These are phyloP conservation scores for Castanea crenata DNA, from an alignment of 306 rosid genomes.

Conservation along the genomic window DNA sequence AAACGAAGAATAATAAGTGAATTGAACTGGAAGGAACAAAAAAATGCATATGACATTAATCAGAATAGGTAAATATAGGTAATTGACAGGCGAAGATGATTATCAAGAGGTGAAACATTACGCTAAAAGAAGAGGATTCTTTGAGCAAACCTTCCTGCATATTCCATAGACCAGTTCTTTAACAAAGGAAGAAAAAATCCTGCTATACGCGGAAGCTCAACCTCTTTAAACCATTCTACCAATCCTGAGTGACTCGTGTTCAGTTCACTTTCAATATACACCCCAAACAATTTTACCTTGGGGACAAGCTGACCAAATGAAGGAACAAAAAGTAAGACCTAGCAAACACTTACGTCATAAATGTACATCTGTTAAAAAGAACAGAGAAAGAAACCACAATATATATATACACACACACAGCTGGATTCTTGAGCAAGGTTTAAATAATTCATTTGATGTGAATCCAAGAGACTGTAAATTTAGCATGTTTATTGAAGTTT, in stretches of 20 bases:
- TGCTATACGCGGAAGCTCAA: conserved; percentile 44
- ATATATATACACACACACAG: not conserved
- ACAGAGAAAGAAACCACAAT: not conserved
- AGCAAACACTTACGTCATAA: conserved; percentile 8
- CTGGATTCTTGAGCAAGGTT: conserved; percentile 17
- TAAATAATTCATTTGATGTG: conserved; percentile 1
- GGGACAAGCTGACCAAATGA: conserved; percentile 54
- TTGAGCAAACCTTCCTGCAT: conserved; percentile 73
- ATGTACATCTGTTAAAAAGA: conserved; percentile 3
- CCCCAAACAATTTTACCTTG: conserved; percentile 36
- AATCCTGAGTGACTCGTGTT: conserved; percentile 43
- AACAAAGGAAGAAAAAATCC: conserved; percentile 60
- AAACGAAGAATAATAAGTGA: conserved; percentile 13
- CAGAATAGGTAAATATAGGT: not conserved
- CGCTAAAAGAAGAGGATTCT: conserved; percentile 23
- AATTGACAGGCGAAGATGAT: not conserved
- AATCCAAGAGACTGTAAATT: not conserved
- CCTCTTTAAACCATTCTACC: conserved; percentile 57
- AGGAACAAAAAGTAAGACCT: conserved; percentile 20
- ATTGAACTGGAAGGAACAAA: conserved; percentile 5
- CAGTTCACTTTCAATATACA: conserved; percentile 41
- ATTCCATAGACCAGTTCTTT: conserved; percentile 67
- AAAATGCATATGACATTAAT: not conserved
- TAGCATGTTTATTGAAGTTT: not conserved
- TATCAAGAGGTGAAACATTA: conserved; percentile 16